Percentiles rank a stretch among this genome's conserved stretches.
Evolutionary conservation across 331 rosid genomes (phyloP).

Genomic region (Acacia pycnantha): DNA sequence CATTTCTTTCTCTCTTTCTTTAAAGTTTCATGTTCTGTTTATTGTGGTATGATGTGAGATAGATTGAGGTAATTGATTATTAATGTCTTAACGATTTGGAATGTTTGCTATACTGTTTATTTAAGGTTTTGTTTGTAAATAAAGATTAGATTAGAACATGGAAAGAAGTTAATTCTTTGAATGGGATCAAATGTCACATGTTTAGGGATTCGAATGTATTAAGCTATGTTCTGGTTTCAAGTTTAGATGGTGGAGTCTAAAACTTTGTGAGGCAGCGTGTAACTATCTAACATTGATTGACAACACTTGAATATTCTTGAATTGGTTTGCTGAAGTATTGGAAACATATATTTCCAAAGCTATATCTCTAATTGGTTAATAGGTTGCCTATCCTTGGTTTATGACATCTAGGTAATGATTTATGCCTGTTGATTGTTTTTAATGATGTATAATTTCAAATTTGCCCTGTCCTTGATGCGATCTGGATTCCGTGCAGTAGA

Average conservation of each 20-base stretch:
- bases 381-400: neutral
- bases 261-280: neutral
- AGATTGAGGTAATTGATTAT: neutral
- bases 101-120: neutral
- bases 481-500: neutral
- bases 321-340: conserved; percentile 1
- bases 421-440: conserved; percentile 3
- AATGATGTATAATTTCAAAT: neutral
- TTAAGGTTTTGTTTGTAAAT: neutral
- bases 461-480: neutral
- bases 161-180: neutral
- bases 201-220: neutral
- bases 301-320: neutral
- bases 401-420: neutral
- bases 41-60: neutral
- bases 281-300: neutral
- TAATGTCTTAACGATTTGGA: neutral
- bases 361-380: neutral
- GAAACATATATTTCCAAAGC: neutral
- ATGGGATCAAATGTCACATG: neutral
- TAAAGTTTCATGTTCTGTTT: neutral
- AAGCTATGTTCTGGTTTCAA: conserved; percentile 6
- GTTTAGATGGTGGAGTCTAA: neutral
- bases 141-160: neutral
- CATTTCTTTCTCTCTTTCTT: neutral